Evolutionary conservation across 2,329 filamentous ascomycete species (phyloP).

Genomic region (Microcyclospora tardicrescens): DNA sequence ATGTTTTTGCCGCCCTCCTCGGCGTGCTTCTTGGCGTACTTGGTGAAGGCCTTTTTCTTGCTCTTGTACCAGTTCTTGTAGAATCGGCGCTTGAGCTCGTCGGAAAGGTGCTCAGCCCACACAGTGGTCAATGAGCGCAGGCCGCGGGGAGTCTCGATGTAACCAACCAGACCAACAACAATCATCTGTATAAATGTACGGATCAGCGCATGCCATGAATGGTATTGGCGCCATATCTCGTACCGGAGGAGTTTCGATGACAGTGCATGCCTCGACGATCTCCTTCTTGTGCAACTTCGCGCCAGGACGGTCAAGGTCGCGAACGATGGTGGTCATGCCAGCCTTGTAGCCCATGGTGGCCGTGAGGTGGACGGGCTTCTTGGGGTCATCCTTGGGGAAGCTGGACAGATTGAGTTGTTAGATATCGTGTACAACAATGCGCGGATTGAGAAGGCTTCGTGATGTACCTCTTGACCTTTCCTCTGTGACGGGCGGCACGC

Average conservation of each 20-base stretch:
- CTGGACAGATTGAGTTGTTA: constrained; percentile 31
- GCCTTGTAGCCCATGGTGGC: constrained; percentile 99
- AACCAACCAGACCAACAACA: constrained; percentile 98
- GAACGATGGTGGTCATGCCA: constrained; percentile 99
- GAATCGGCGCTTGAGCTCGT: constrained; percentile 98
- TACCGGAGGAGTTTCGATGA: constrained; percentile 90
- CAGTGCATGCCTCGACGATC: constrained; percentile 74
- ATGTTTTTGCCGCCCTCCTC: constrained; percentile 82
- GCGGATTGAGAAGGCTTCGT: neutral
- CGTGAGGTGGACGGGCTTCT: constrained; percentile 98
- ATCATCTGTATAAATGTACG: constrained; percentile 61
- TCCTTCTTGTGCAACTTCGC: constrained; percentile 99
- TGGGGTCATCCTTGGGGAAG: constrained; percentile 99
- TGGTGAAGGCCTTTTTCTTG: constrained; percentile 99
- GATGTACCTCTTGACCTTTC: constrained; percentile 88
- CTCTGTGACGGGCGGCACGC: constrained; percentile 85
- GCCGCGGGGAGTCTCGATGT: constrained; percentile 99
- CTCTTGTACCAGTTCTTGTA: constrained; percentile 99
- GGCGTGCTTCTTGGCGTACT: constrained; percentile 99
- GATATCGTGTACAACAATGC: too few species aligned
- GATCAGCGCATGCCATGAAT: constrained; percentile 50
- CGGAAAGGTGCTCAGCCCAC: constrained; percentile 98
- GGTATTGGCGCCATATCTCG: constrained; percentile 34
- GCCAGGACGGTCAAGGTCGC: constrained; percentile 96
- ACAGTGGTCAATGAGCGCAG: constrained; percentile 98